Conservation (phyloP, 495 filamentous ascomycete species). For the Thozetella sp. region DNA sequence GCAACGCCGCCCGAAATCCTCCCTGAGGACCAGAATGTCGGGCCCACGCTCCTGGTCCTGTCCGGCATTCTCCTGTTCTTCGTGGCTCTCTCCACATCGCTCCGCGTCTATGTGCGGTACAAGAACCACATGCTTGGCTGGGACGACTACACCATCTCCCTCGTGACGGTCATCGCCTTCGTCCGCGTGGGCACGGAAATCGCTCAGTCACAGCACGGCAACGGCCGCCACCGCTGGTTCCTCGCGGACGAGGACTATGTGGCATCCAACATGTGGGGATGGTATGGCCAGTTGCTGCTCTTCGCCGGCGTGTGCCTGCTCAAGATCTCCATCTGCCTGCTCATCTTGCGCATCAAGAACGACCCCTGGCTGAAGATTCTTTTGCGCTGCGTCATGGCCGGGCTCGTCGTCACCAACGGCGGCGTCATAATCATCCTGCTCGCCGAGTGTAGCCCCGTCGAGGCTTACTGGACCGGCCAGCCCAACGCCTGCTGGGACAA, state of each 20-base stretch:
- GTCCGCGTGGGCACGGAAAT: constrained; percentile 13
- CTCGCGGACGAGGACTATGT: constrained; percentile 12
- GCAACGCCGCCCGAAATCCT: not conserved
- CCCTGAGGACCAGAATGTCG: constrained; percentile 15
- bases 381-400: constrained; percentile 16
- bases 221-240: constrained; percentile 22
- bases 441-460: constrained; percentile 18
- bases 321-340: constrained; percentile 25
- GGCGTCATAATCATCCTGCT: constrained; percentile 14
- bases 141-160: constrained; percentile 23
- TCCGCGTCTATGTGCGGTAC: constrained; percentile 18
- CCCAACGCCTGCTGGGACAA: constrained; percentile 18
- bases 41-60: constrained; percentile 15
- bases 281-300: constrained; percentile 21
- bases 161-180: constrained; percentile 8
- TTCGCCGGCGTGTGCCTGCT: constrained; percentile 21
- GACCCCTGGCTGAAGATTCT: constrained; percentile 10
- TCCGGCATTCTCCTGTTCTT: constrained; percentile 17
- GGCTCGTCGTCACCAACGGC: constrained; percentile 20
- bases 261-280: constrained; percentile 16
- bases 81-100: constrained; percentile 10
- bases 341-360: constrained; percentile 24
- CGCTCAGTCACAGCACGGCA: constrained; percentile 14
- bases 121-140: constrained; percentile 9
- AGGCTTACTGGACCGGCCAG: constrained; percentile 18